Conservation (phyloP, 202 grass and related monocot genomes). For the Eragrostis tef region DNA sequence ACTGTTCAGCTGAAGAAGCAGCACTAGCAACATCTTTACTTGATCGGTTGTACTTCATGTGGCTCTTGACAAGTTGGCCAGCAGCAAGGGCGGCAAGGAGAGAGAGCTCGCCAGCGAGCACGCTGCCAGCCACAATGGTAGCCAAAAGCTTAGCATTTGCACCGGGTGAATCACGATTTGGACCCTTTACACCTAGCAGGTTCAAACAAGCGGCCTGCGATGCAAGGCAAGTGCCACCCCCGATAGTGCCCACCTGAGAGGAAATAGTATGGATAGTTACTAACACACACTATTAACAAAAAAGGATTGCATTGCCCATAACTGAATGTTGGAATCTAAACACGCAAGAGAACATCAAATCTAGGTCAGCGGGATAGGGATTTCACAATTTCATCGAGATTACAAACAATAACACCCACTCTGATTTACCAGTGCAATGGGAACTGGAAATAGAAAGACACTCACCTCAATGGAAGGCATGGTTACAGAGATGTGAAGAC, state of each 20-base stretch:
- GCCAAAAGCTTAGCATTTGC: constrained; percentile 69
- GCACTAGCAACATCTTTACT: constrained; percentile 58
- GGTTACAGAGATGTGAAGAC: constrained; percentile 82
- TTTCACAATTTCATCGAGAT: neutral
- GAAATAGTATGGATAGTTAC: constrained; percentile 9
- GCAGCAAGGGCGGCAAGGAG: constrained; percentile 70
- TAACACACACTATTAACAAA: neutral
- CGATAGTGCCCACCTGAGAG: constrained; percentile 74
- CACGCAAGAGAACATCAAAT: neutral
- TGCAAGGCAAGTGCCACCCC: constrained; percentile 69
- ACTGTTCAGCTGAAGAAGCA: constrained; percentile 49
- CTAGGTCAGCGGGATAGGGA: neutral
- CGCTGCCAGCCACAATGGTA: constrained; percentile 69
- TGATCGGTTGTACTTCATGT: constrained; percentile 90
- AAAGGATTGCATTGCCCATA: neutral
- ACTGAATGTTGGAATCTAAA: neutral
- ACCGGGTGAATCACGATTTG: constrained; percentile 58
- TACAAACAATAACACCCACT: neutral
- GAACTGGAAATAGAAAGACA: neutral
- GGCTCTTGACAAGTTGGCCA: constrained; percentile 80
- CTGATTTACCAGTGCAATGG: neutral
- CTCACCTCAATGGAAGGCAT: constrained; percentile 89
- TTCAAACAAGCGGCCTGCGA: constrained; percentile 83
- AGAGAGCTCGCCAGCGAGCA: constrained; percentile 83
- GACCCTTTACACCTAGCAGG: constrained; percentile 69